phyloP scores from a whole-genome alignment of 2,329 filamentous ascomycete species.

The Monosporascus sp. region DNA sequence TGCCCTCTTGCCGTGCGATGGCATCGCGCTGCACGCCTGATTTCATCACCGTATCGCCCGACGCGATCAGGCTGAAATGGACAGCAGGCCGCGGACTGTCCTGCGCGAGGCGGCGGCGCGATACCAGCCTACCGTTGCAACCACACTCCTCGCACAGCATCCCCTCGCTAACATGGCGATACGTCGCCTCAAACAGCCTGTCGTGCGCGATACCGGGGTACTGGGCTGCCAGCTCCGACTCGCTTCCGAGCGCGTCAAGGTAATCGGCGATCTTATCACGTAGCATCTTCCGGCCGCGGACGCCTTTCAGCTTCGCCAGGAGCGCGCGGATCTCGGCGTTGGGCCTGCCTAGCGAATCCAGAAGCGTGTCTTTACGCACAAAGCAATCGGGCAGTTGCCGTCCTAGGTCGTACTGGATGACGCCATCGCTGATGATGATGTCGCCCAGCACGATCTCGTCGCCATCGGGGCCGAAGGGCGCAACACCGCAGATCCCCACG shows the following conservation, averaged over 20 bases:
- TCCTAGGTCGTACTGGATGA: slow-evolving; percentile 27
- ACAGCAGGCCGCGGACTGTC: slow-evolving; percentile 17
- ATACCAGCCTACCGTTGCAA: slow-evolving; percentile 16
- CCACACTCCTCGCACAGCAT: slow-evolving; percentile 3
- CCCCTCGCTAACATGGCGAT: slow-evolving; percentile 10
- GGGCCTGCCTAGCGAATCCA: slow-evolving; percentile 14
- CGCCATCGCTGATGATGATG: slow-evolving; percentile 20
- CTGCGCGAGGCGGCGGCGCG: slow-evolving; percentile 10
- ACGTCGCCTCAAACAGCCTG: slow-evolving; percentile 11
- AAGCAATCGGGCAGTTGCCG: slow-evolving; percentile 15
- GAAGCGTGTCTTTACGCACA: slow-evolving; percentile 14
- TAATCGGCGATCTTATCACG: slow-evolving; percentile 2
- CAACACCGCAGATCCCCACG: slow-evolving; percentile 16
- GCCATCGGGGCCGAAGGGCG: slow-evolving; percentile 6
- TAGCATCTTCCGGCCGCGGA: slow-evolving; percentile 5
- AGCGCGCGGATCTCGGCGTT: slow-evolving; percentile 15
- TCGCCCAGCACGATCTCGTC: slow-evolving; percentile 20
- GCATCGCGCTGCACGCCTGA: slow-evolving; percentile 30
- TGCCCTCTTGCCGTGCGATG: slow-evolving; percentile 17
- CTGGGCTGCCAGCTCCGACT: slow-evolving; percentile 1
- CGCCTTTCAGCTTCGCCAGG: slow-evolving; percentile 24
- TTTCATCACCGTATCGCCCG: slow-evolving; percentile 36
- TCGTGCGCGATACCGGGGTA: slow-evolving; percentile 11
- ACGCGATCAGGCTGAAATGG: slow-evolving; percentile 33
- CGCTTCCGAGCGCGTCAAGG: not conserved